Evolutionary conservation across 495 filamentous ascomycete species (phyloP).

Genomic region (Aspergillus egyptiacus): DNA sequence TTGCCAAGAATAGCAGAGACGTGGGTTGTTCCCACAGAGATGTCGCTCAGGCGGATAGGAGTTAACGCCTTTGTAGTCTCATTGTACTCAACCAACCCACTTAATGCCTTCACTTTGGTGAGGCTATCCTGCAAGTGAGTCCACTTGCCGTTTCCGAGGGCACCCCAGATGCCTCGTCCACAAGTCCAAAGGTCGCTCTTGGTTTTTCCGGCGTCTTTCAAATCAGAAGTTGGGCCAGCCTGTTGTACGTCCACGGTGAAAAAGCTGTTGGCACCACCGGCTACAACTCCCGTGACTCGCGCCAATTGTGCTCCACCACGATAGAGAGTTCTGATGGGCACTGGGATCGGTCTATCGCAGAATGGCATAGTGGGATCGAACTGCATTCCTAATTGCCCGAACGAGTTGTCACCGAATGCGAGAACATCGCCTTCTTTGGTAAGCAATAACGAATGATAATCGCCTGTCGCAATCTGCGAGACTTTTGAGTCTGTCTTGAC

Average conservation of each 20-base stretch:
- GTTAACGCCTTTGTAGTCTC: slow-evolving; percentile 57
- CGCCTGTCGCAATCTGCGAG: slow-evolving; percentile 69
- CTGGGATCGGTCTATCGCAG: slow-evolving; percentile 60
- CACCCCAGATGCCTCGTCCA: slow-evolving; percentile 77
- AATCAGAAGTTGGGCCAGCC: slow-evolving; percentile 42
- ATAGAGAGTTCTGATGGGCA: slow-evolving; percentile 69
- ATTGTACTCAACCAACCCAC: slow-evolving; percentile 77
- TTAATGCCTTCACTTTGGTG: slow-evolving; percentile 77
- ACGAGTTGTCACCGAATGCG: slow-evolving; percentile 83
- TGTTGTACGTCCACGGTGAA: slow-evolving; percentile 75
- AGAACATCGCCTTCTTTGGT: slow-evolving; percentile 73
- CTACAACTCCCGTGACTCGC: slow-evolving; percentile 65
- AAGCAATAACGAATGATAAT: slow-evolving; percentile 76
- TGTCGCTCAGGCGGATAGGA: slow-evolving; percentile 68
- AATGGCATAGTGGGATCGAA: slow-evolving; percentile 52
- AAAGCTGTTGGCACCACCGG: slow-evolving; percentile 80
- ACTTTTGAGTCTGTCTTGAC: slow-evolving; percentile 60
- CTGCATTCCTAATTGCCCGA: slow-evolving; percentile 79
- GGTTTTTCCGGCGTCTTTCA: slow-evolving; percentile 41
- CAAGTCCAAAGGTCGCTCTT: slow-evolving; percentile 79
- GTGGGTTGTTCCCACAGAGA: slow-evolving; percentile 75
- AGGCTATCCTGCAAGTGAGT: slow-evolving; percentile 76
- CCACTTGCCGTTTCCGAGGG: slow-evolving; percentile 82
- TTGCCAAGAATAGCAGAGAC: slow-evolving; percentile 76
- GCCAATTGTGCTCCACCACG: slow-evolving; percentile 51